Evolutionary conservation across 495 filamentous ascomycete species (phyloP), one percentile per base, ranked within the genome.

Genomic region (Penicillium desertorum): DNA sequence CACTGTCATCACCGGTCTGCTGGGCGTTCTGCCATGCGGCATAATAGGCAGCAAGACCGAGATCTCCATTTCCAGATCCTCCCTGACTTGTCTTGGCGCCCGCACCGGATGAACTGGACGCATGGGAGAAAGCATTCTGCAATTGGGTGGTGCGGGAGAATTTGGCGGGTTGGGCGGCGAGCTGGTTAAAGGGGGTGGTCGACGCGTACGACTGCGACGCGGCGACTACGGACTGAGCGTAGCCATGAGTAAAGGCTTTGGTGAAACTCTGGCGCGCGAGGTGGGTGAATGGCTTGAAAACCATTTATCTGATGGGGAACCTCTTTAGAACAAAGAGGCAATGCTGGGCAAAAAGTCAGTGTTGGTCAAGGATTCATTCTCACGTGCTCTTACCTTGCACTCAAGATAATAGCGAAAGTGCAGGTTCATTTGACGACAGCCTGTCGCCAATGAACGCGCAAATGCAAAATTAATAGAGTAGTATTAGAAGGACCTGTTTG

Each of bases 221-320:
- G 61, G 94, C 94, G 73, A 98, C 93, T 76, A 98, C 86, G 62
- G 93, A 95, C 72, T 97, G 93, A 72, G 91, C 90, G 81, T 96
- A 97, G 76, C 92, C 93, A 83, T 96, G 91, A 70, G 91, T 92
- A 73, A 98, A 87, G 72, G 91, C 88, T 82, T 98, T 98, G 63
- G 89, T 83, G 70, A 96, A 88, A 86, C 89, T 93, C 79, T 92
- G 90, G 76, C 95, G 94, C 84, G 95, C 90, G 83, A 98, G 87
- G 76, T 91, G 89, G 79, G 92, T 83, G 63, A 88, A 86, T 65
- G 83, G 80, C 70, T 89, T 89, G 74, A 90, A 88, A 66, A 90
- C 86, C 88, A 91, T 91, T 89, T 86, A 87, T 86, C 74, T 79
- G 62, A 79, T 70, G 60, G 74, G 74, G 58, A 70, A 80, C 71